Base-by-base conservation (phyloP, 306 rosid species). In the Cucurbita ficifolia region DNA sequence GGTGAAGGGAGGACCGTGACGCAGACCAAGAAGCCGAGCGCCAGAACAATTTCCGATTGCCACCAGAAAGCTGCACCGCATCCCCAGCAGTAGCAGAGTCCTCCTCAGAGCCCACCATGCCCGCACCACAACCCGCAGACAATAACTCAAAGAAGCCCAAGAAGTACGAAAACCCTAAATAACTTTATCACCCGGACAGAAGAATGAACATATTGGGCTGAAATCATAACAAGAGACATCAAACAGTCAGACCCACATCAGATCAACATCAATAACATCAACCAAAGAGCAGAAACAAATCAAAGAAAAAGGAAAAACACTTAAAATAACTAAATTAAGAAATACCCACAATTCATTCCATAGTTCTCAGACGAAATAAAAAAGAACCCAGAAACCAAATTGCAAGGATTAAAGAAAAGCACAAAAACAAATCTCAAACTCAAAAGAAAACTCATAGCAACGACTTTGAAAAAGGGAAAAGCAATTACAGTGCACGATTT, bases 11-110 rank as follows among this genome's bases (percentile, higher is more conserved):
- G 18, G 90, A 57, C 61, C 96, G 90, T 5, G 97, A 90, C 3
- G 97, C 81, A 33, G 97, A 92, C 97, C 97, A 92, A 0, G 97
- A 92, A 0, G 92, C 90, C 3, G 97, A 92, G 11, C 97, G 90
- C 89, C 92, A 88, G 81, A 89, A 92, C 95, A 88, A 74, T 77
- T 82, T 92, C 83, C 89, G 82, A 68, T 72, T 62, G 68, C 87
- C 73, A 5, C 86, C 75, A 9, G 92, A 56, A 42, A 87, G 82
- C 69, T 80, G 96, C 73, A 69, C 73, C 1, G 92, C 87, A 52
- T 83, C 74, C 76, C 83, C 77, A 69, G 90, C 56, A 71, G 61
- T 79, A 70, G 71, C 81, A 3, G 84, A 73, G 22, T 72, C 86
- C 76, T 86, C 97, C 70, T 92, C 97, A 76, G 84, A 83, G 62